These are phyloP conservation scores for Saccharomycopsis phalli DNA, from an alignment of 1,139 yeast species.

Conservation along the genomic window DNA sequence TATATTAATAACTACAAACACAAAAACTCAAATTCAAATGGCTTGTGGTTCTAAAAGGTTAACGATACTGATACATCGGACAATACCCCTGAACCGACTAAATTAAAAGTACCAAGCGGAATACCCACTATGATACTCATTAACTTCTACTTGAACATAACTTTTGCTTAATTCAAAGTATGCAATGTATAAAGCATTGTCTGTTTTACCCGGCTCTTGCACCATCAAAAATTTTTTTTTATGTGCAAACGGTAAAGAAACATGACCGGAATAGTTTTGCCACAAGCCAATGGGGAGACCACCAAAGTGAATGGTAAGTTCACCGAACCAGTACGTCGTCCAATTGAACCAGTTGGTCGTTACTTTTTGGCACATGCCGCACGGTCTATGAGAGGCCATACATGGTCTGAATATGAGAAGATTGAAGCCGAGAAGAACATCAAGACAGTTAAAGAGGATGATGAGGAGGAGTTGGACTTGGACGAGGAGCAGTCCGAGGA, in stretches of 20 bases:
- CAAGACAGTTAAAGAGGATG: conserved; percentile 59
- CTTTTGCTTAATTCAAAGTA: too few species aligned
- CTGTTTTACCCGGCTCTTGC: too few species aligned
- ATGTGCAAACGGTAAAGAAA: not conserved
- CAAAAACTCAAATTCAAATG: too few species aligned
- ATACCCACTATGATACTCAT: too few species aligned
- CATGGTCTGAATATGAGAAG: conserved; percentile 96
- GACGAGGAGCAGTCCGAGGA: conserved; percentile 66
- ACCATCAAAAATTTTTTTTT: not conserved
- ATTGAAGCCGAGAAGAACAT: conserved; percentile 90
- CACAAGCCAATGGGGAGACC: conserved; percentile 36
- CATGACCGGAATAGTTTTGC: conserved; percentile 19
- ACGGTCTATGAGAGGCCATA: conserved; percentile 91
- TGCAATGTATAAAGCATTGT: too few species aligned
- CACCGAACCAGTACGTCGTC: conserved; percentile 69
- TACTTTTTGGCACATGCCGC: conserved; percentile 94
- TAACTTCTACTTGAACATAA: too few species aligned
- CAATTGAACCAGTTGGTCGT: conserved; percentile 95
- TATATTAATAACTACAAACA: too few species aligned
- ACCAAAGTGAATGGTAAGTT: conserved; percentile 45
- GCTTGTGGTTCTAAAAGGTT: too few species aligned
- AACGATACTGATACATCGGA: too few species aligned
- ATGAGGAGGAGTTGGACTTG: conserved; percentile 65
- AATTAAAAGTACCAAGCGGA: too few species aligned
- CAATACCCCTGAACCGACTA: too few species aligned